Evolutionary conservation across 75 land plant species (phyloP), one percentile per base, ranked within the genome.

Genomic region (Sequoiadendron giganteum): DNA sequence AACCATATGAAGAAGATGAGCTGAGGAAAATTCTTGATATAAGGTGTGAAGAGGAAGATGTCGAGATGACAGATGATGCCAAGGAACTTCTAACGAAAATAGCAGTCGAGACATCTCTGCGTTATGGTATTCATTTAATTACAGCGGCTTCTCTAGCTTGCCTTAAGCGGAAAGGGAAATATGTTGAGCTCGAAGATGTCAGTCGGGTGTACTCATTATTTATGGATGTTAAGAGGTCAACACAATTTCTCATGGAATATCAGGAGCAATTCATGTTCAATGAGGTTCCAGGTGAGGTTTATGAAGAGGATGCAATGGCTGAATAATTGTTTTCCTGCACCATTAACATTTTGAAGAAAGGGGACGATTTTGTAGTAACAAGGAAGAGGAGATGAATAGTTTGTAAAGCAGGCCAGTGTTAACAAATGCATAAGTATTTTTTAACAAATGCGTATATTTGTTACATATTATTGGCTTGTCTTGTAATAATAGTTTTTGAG

Each of bases 21-120:
- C 93, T 95, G 77, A 73, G 92, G 2, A 90, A 93, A 89, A 95
- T 97, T 86, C 88, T 97, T 28, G 95, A 93, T 84, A 96, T 96
- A 77, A 89, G 99, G 70, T 94, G 94, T 90, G 94, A 97, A 83
- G 99, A 97, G 87, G 99, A 97, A 87, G 96, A 96, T 43, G 99
- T 96, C 13, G 96, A 97, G 42, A 96, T 97, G 96, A 87, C 94
- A 21, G 98, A 96, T 73, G 98, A 96, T 54, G 98, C 99, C n/a
- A 95, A 93, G 78, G 89, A 88, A 36, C 88, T 97, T 65, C 86
- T 97, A 52, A 97, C 99, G 52, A 96, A 94, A 85, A 96, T 97
- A 72, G 98, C 94, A 6, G 90, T 90, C n/a, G 97, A 94, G 85
- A 95, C 97, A 97, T 96, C 97, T 10, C 81, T 97, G 80, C 91